Evolutionary conservation across 2,329 filamentous ascomycete genomes (phyloP).

Genomic region (Blumeriella jaapii): DNA sequence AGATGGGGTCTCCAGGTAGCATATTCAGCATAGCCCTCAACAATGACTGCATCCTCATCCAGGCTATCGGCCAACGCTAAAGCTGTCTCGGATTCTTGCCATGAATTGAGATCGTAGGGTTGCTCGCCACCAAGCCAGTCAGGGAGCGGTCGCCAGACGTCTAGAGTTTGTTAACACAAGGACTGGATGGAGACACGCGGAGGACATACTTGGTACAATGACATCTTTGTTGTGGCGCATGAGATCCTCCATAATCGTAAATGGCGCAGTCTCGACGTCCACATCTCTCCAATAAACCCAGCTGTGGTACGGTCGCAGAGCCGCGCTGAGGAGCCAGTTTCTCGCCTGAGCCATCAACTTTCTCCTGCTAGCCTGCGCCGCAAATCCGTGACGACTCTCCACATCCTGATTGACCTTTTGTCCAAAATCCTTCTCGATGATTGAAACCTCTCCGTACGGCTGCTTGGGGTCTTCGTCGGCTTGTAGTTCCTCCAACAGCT

Average conservation of each 20-base stretch:
- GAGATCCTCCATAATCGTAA: slow-evolving; percentile 91
- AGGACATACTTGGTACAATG: slow-evolving; percentile 83
- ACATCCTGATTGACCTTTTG: slow-evolving; percentile 97
- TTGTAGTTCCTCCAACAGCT: slow-evolving; percentile 70
- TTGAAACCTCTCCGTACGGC: slow-evolving; percentile 89
- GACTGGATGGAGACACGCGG: neutral
- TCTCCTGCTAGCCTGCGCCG: slow-evolving; percentile 81
- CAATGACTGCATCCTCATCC: slow-evolving; percentile 96
- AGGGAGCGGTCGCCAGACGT: slow-evolving; percentile 96
- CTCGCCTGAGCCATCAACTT: slow-evolving; percentile 97
- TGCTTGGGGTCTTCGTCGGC: slow-evolving; percentile 66
- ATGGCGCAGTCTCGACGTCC: slow-evolving; percentile 93
- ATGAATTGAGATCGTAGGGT: slow-evolving; percentile 96
- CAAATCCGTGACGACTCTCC: slow-evolving; percentile 93
- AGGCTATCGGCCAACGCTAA: slow-evolving; percentile 86
- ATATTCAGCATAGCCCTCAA: slow-evolving; percentile 97
- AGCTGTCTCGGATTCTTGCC: slow-evolving; percentile 98
- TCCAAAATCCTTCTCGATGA: slow-evolving; percentile 97
- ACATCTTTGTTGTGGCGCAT: slow-evolving; percentile 99
- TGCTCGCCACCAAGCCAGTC: slow-evolving; percentile 99
- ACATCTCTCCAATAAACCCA: slow-evolving; percentile 99
- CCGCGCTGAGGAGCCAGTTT: slow-evolving; percentile 93
- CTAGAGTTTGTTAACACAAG: slow-evolving; percentile 33
- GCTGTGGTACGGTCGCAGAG: slow-evolving; percentile 85
- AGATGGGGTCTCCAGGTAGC: slow-evolving; percentile 96